A percentile compares a stretch with the other conserved stretches of the same genome.
These are phyloP conservation scores for Penicillium sp. DNA, from an alignment of 2,329 filamentous ascomycete species.

Conservation along the genomic window DNA sequence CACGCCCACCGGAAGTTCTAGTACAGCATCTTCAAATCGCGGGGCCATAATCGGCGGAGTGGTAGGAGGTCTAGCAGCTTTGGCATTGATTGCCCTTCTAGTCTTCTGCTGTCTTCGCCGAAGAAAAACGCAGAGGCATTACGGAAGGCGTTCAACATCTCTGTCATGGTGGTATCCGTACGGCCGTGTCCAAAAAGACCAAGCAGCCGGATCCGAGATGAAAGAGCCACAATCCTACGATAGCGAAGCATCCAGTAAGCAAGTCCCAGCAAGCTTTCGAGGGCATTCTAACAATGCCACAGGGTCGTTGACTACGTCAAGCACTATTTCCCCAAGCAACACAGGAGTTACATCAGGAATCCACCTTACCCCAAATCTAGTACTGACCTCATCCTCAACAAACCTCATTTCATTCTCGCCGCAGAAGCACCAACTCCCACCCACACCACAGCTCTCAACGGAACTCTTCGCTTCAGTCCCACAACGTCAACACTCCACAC, in stretches of 20 bases:
- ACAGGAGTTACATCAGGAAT: neutral
- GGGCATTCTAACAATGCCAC: neutral
- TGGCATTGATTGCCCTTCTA: conserved; percentile 13
- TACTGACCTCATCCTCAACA: neutral
- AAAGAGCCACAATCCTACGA: neutral
- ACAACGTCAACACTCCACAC: conserved; percentile 2
- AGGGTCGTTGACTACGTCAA: neutral
- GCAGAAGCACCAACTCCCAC: neutral
- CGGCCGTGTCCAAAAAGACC: neutral
- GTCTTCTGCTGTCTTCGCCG: conserved; percentile 19
- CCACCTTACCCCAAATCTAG: neutral
- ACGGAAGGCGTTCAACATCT: neutral
- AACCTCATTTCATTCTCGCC: neutral
- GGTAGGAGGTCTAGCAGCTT: conserved; percentile 15
- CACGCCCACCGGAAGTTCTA: neutral
- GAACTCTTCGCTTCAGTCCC: conserved; percentile 4
- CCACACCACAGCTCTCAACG: neutral
- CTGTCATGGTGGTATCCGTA: conserved; percentile 9
- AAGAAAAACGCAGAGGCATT: conserved; percentile 11
- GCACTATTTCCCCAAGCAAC: neutral
- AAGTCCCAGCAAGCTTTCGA: neutral
- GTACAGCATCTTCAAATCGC: conserved; percentile 3
- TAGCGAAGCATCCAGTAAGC: conserved; percentile 3
- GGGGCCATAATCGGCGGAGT: conserved; percentile 27
- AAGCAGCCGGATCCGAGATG: neutral